phyloP scores from a whole-genome alignment of 2,329 filamentous ascomycete species.

The Beauveria medogensis region DNA sequence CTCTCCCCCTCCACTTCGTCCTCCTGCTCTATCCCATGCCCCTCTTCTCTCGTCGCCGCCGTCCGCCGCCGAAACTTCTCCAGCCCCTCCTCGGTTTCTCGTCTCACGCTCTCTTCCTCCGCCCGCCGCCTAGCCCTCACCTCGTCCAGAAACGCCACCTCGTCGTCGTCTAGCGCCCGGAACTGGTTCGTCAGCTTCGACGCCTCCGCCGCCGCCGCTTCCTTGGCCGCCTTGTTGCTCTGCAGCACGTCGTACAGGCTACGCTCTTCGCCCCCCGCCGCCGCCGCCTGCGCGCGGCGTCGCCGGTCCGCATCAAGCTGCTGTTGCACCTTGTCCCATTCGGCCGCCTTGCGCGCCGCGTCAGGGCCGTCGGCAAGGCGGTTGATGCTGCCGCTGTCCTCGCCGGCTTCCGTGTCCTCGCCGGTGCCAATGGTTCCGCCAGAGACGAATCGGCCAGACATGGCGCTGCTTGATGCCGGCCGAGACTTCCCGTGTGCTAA shows the following conservation, averaged over 20 bases:
- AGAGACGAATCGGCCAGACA: constrained; percentile 50
- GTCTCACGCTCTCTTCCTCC: constrained; percentile 46
- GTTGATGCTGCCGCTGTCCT: background rate
- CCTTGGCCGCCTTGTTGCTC: constrained; percentile 78
- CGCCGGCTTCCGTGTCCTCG: constrained; percentile 12
- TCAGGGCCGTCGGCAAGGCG: constrained; percentile 10
- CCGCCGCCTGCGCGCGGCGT: constrained; percentile 33
- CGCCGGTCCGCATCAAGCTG: constrained; percentile 55
- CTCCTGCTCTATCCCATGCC: background rate
- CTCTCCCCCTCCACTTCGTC: constrained; percentile 15
- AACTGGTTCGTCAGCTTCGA: constrained; percentile 68
- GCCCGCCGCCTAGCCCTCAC: constrained; percentile 40
- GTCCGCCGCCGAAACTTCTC: constrained; percentile 40
- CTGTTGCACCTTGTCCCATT: constrained; percentile 58
- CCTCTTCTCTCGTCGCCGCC: constrained; percentile 32
- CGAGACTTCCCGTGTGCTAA: background rate
- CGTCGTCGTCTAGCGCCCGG: constrained; percentile 67
- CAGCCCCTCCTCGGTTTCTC: constrained; percentile 50
- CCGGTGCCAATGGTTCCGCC: constrained; percentile 41
- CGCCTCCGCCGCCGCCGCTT: constrained; percentile 73
- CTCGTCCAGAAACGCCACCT: constrained; percentile 65
- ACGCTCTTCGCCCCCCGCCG: constrained; percentile 38
- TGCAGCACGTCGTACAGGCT: constrained; percentile 68
- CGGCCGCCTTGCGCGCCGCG: constrained; percentile 25
- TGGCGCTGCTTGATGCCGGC: constrained; percentile 17